Evolutionary conservation across 169 alveolate genomes (phyloP).

Genomic region (Cryptosporidium tyzzeri): DNA sequence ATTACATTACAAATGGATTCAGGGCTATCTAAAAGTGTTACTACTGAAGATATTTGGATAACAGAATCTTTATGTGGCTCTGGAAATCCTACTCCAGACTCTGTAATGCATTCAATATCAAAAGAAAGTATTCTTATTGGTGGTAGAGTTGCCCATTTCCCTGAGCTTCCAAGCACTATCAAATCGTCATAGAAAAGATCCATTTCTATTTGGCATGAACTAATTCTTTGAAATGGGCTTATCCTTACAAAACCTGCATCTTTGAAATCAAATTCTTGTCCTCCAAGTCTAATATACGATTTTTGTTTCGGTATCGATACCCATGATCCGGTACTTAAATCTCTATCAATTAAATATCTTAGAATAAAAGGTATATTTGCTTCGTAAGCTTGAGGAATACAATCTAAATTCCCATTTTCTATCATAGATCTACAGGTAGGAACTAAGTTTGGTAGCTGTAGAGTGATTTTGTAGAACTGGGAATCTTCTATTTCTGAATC

Average conservation of each 20-base stretch:
- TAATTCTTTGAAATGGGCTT: slow-evolving; percentile 62
- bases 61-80: slow-evolving; percentile 94
- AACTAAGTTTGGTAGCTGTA: slow-evolving; percentile 87
- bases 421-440: slow-evolving; percentile 85
- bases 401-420: slow-evolving; percentile 82
- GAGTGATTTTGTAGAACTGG: slow-evolving; percentile 85
- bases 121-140: slow-evolving; percentile 96
- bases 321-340: slow-evolving; percentile 98
- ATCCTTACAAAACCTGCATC: not conserved
- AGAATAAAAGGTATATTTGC: slow-evolving; percentile 96
- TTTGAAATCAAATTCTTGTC: not conserved
- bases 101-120: slow-evolving; percentile 90
- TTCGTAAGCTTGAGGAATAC: slow-evolving; percentile 88
- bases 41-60: slow-evolving; percentile 94
- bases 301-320: slow-evolving; percentile 82
- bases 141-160: slow-evolving; percentile 93
- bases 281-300: slow-evolving; percentile 73
- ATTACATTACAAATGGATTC: slow-evolving; percentile 86
- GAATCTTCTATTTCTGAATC: slow-evolving; percentile 77
- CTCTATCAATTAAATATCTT: slow-evolving; percentile 95
- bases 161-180: slow-evolving; percentile 86
- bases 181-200: slow-evolving; percentile 85
- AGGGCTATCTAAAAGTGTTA: slow-evolving; percentile 82
- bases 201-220: slow-evolving; percentile 92
- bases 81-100: slow-evolving; percentile 95